Percentiles rank a stretch among this genome's conserved stretches.
These are phyloP conservation scores for Polysphondylium violaceum DNA, from an alignment of 78 protist species.

Conservation along the genomic window DNA sequence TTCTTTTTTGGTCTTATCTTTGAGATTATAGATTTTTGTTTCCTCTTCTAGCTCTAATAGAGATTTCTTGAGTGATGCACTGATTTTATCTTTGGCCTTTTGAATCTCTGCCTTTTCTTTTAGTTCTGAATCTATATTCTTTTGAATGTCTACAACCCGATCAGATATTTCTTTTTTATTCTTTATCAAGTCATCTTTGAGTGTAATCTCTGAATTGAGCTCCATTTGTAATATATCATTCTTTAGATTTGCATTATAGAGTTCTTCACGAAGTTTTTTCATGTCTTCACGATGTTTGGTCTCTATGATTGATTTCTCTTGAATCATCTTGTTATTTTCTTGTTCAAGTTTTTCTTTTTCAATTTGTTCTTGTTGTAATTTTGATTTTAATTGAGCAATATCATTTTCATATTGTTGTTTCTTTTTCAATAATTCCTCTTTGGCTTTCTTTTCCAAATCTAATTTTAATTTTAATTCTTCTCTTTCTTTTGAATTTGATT, in stretches of 20 bases:
- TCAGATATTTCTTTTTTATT: background rate
- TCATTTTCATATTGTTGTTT: conserved; percentile 54
- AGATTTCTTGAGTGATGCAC: conserved; percentile 32
- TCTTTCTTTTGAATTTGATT: conserved; percentile 17
- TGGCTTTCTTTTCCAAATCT: conserved; percentile 45
- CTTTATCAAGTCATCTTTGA: conserved; percentile 17
- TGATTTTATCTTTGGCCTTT: conserved; percentile 53
- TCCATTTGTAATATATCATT: conserved; percentile 32
- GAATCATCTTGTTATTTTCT: conserved; percentile 14
- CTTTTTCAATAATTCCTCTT: conserved; percentile 48
- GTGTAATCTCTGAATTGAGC: background rate
- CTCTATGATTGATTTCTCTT: conserved; percentile 11
- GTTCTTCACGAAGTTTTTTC: conserved; percentile 53
- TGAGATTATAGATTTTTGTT: conserved; percentile 15
- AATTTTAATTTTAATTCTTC: conserved; percentile 44
- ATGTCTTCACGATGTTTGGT: conserved; percentile 52
- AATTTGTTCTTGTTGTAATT: conserved; percentile 14
- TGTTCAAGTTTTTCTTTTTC: conserved; percentile 24
- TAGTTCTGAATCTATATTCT: conserved; percentile 28
- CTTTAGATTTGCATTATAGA: conserved; percentile 20
- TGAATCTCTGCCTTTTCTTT: conserved; percentile 22
- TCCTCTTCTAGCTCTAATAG: conserved; percentile 49
- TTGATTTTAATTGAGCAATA: conserved; percentile 20
- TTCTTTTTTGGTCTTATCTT: conserved; percentile 63
- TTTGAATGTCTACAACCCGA: conserved; percentile 9